These are phyloP conservation scores for Colletotrichum sp. DNA, from an alignment of 2,329 filamentous ascomycete species.

Conservation along the genomic window DNA sequence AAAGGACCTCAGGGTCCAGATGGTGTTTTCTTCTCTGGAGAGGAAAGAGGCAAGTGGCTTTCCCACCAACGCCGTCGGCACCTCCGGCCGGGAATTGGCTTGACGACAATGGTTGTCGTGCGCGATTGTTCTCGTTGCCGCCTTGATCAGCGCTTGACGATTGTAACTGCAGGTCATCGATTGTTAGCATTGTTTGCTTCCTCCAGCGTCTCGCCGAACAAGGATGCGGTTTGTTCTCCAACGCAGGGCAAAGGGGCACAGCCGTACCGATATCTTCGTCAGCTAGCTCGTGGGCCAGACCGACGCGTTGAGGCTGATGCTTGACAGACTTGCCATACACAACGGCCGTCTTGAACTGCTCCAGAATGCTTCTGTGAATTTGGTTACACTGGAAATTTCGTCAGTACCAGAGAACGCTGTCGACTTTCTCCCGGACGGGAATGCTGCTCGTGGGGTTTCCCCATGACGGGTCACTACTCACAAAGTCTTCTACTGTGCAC, in stretches of 20 bases:
- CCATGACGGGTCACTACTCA: slow-evolving; percentile 56
- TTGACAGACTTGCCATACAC: slow-evolving; percentile 98
- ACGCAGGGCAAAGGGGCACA: background rate
- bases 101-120: background rate
- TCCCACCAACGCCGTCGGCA: background rate
- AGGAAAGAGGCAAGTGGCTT: slow-evolving; percentile 11
- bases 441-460: background rate
- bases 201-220: background rate
- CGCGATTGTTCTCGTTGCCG: background rate
- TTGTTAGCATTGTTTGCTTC: slow-evolving; percentile 27
- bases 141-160: slow-evolving; percentile 68
- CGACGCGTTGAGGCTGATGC: slow-evolving; percentile 96
- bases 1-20: background rate
- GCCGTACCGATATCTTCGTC: slow-evolving; percentile 95
- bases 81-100: background rate
- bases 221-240: background rate
- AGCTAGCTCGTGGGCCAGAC: slow-evolving; percentile 85
- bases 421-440: background rate
- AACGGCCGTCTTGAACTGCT: slow-evolving; percentile 93
- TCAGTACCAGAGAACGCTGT: slow-evolving; percentile 21
- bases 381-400: slow-evolving; percentile 80
- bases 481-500: slow-evolving; percentile 96
- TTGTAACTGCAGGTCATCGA: slow-evolving; percentile 43
- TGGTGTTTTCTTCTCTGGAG: background rate
- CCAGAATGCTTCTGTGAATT: slow-evolving; percentile 94